Base-by-base conservation (phyloP, 208 protist species). In the Trypanosoma scelopori region DNA sequence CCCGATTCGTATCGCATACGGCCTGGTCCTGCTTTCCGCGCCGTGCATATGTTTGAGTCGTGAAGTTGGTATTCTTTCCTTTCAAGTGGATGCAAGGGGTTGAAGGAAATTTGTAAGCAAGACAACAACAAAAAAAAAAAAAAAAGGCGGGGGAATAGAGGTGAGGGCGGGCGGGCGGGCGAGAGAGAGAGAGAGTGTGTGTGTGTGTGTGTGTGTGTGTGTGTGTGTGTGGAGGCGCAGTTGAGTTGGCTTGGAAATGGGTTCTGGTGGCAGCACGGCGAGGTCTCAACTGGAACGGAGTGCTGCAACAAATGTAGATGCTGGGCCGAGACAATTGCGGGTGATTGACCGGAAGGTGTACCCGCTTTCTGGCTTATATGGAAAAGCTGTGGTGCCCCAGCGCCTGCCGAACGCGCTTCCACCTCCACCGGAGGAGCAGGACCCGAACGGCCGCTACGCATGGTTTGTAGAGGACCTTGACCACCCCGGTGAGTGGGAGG, bases 391-490 rank as follows among this genome's bases (percentile, higher is more conserved):
- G 1, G 49, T 63, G 12, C 39, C 42, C 0, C 37, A 45, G 30
- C 52, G 11, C 7, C 32, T 45, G 16, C 55, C 42, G 43, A 42
- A 27, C 32, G 39, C 15, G 20, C 61, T 52, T 6, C 76, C 50
- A 48, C 76, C 55, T 20, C 52, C 53, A 22, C 63, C 65, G 41
- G n/a, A 18, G 22, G 39, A 47, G n/a, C n/a, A n/a, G 5, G 16
- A 46, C 0, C 23, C 22, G 2, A 15, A 52, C 25, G 41, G 48
- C 22, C 27, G 51, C 15, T 89, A 79, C 49, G 84, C 69, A 11
- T 94, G 85, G 85, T 86, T 91, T 39, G 82, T 91, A 4, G 83
- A 91, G 60, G 76, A 86, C 46, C 46, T 85, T 12, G 76, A 86
- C 46, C 52, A 56, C 1, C 74, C 78, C 1, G 85, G 79, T 20